Conservation (phyloP, 2,329 filamentous ascomycete genomes). For the Kalaharituber pfeilii region DNA sequence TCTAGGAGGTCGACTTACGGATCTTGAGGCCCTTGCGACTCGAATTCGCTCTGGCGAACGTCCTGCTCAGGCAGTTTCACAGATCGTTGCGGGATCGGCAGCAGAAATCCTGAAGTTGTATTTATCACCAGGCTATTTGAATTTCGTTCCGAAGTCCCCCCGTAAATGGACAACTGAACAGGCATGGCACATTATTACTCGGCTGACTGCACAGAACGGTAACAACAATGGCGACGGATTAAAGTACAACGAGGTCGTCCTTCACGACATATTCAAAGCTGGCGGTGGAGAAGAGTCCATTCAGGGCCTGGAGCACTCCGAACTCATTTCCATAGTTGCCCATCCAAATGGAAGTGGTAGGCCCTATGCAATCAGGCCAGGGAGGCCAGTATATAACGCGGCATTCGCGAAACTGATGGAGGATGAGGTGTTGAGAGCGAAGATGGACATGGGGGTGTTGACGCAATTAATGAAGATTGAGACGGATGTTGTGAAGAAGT, state of each 20-base stretch:
- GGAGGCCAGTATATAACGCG: slow-evolving; percentile 70
- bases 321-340: slow-evolving; percentile 62
- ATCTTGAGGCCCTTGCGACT: slow-evolving; percentile 84
- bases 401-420: slow-evolving; percentile 46
- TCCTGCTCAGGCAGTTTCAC: slow-evolving; percentile 60
- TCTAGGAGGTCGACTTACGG: slow-evolving; percentile 81
- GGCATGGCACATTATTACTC: slow-evolving; percentile 75
- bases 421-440: slow-evolving; percentile 22
- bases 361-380: slow-evolving; percentile 58
- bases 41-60: slow-evolving; percentile 74
- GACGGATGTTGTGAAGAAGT: slow-evolving; percentile 34
- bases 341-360: slow-evolving; percentile 43
- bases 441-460: slow-evolving; percentile 28
- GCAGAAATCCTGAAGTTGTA: slow-evolving; percentile 91
- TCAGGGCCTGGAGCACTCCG: slow-evolving; percentile 63
- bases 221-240: slow-evolving; percentile 30
- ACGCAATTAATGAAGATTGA: slow-evolving; percentile 32
- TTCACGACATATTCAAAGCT: slow-evolving; percentile 56
- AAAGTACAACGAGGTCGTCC: slow-evolving; percentile 70
- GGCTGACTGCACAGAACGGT: slow-evolving; percentile 46
- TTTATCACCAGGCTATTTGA: slow-evolving; percentile 43
- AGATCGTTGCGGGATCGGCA: slow-evolving; percentile 77
- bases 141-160: slow-evolving; percentile 16
- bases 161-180: slow-evolving; percentile 65
- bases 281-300: slow-evolving; percentile 54